phyloP scores from a whole-genome alignment of 2,329 filamentous ascomycete genomes.

The Colletotrichum euphorbiae region DNA sequence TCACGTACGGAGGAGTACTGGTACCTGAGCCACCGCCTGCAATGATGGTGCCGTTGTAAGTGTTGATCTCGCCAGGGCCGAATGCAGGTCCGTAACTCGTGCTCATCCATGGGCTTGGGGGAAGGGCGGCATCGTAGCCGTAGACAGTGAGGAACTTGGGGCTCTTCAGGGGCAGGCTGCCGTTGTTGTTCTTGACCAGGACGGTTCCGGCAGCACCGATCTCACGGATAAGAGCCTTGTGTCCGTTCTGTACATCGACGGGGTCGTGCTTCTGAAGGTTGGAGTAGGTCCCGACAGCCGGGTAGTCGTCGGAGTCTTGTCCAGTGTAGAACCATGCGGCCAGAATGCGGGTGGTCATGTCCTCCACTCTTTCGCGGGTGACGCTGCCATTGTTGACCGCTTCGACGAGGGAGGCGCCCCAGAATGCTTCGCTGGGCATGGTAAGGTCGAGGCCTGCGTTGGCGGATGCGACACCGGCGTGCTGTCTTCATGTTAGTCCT shows the following conservation, averaged over 20 bases:
- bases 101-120: neutral
- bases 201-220: slow-evolving; percentile 68
- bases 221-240: slow-evolving; percentile 70
- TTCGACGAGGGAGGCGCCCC: slow-evolving; percentile 70
- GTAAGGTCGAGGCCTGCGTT: slow-evolving; percentile 82
- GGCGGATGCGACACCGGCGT: slow-evolving; percentile 57
- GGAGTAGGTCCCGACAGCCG: slow-evolving; percentile 47
- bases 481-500: no score
- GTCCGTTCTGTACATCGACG: slow-evolving; percentile 65
- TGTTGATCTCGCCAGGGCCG: slow-evolving; percentile 56
- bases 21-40: slow-evolving; percentile 76
- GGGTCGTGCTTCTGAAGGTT: slow-evolving; percentile 57
- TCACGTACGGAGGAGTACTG: slow-evolving; percentile 70
- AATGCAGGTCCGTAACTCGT: slow-evolving; percentile 24
- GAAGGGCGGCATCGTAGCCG: slow-evolving; percentile 72
- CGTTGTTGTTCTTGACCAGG: slow-evolving; percentile 73
- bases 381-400: slow-evolving; percentile 68
- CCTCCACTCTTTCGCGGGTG: slow-evolving; percentile 70
- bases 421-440: slow-evolving; percentile 77
- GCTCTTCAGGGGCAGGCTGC: slow-evolving; percentile 66
- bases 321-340: slow-evolving; percentile 69
- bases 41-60: slow-evolving; percentile 64
- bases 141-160: slow-evolving; percentile 68
- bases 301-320: slow-evolving; percentile 60
- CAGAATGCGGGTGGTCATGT: slow-evolving; percentile 74